These are phyloP conservation scores for Epichloe gansuensis DNA, from an alignment of 2,329 filamentous ascomycete genomes.

Conservation along the genomic window DNA sequence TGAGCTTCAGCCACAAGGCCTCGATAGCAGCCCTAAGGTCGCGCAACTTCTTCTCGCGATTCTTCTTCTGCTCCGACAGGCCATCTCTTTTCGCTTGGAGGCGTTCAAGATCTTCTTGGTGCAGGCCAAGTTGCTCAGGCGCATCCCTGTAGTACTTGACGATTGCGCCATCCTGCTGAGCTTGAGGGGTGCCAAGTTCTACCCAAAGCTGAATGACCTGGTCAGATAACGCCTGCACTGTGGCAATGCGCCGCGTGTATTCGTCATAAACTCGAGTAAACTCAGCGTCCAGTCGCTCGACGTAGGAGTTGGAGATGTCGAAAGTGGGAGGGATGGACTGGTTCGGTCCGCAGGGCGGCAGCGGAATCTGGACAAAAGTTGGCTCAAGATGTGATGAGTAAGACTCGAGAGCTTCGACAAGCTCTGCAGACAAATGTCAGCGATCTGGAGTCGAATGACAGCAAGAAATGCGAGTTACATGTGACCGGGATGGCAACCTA, in stretches of 20 bases:
- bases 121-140: conserved; percentile 86
- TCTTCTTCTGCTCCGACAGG: conserved; percentile 76
- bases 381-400: conserved; percentile 93
- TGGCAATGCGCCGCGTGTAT: conserved; percentile 70
- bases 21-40: conserved; percentile 72
- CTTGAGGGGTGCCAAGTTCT: conserved; percentile 85
- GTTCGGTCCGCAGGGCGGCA: conserved; percentile 71
- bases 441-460: not conserved
- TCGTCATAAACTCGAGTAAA: conserved; percentile 95
- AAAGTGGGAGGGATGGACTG: conserved; percentile 70
- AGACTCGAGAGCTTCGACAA: conserved; percentile 84
- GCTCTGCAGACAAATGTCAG: conserved; percentile 43
- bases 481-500: conserved; percentile 29
- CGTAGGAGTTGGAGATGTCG: conserved; percentile 83
- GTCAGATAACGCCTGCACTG: conserved; percentile 62
- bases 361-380: conserved; percentile 69
- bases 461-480: not conserved
- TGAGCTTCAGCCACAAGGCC: conserved; percentile 75
- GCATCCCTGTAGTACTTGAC: conserved; percentile 82
- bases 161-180: conserved; percentile 76
- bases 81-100: conserved; percentile 67
- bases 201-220: conserved; percentile 92
- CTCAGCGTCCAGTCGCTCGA: conserved; percentile 74
- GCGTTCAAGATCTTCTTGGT: conserved; percentile 68
- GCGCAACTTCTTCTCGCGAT: conserved; percentile 61